Conservation (phyloP, 2,329 filamentous ascomycete species). For the Colletotrichum shisoi region DNA sequence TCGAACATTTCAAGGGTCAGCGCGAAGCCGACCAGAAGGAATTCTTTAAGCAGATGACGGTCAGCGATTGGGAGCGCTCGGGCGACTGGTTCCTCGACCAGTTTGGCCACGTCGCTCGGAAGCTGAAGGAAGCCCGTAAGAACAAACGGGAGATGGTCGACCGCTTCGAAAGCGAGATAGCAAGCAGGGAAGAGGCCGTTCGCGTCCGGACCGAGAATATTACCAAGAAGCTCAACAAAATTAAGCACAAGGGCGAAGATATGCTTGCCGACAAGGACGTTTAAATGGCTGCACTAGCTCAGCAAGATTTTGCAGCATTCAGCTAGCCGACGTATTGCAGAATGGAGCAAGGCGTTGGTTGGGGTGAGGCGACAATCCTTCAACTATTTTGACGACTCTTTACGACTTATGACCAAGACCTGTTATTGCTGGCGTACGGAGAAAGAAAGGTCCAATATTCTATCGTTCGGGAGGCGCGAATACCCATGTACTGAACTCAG, state of each 20-base stretch:
- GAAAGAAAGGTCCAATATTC: not conserved
- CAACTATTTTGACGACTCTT: conserved; percentile 32
- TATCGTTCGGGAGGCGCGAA: not conserved
- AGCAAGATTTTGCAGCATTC: not conserved
- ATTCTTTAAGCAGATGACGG: conserved; percentile 62
- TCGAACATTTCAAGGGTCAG: conserved; percentile 59
- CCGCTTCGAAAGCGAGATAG: conserved; percentile 64
- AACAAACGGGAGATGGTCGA: conserved; percentile 60
- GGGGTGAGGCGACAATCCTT: conserved; percentile 23
- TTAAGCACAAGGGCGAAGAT: conserved; percentile 64
- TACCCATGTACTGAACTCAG: not conserved
- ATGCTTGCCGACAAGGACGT: conserved; percentile 60
- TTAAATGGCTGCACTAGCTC: conserved; percentile 35
- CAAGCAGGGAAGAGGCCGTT: conserved; percentile 62
- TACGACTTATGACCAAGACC: conserved; percentile 34
- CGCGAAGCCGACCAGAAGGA: conserved; percentile 56
- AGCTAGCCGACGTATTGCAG: not conserved
- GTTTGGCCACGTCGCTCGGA: conserved; percentile 60
- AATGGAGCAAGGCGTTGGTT: conserved; percentile 9
- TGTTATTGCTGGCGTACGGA: conserved; percentile 17
- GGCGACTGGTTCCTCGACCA: conserved; percentile 68
- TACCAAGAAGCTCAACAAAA: conserved; percentile 61
- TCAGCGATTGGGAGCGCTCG: conserved; percentile 66
- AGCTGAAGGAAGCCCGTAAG: conserved; percentile 58
- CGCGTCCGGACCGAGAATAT: conserved; percentile 63